Evolutionary conservation across 192 early-diverging fungal species (phyloP), one percentile per base, ranked within the genome.

Genomic region (Phycomyces nitens): DNA sequence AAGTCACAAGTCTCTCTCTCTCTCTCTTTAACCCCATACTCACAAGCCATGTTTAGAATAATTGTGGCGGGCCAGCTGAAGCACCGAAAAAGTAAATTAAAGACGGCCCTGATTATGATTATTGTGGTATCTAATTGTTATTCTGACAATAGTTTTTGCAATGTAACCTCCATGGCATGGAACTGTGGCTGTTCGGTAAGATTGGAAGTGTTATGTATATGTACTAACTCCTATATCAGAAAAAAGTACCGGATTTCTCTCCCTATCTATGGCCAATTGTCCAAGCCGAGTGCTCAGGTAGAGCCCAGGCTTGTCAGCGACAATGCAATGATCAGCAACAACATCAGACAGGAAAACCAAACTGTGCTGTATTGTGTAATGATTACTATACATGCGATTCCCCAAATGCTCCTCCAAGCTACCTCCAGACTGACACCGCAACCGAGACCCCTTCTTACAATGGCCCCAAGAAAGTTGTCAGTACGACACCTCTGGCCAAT

Each of bases 81-180:
- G 61, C 62, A 42, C 15, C 40, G 15, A 64, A 57, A 64, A 70
- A 70, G 68, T 70, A 70, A 53, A 52, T 38, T 10, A 40, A 50
- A 53, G 20, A 41, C 11, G 9, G 29, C 29, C 29, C 29, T 34
- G 29, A 44, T 26, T 47, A 24, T 62, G 27, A 56, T 6, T 20
- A 0, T 34, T 34, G 26, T 61, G 52, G 29, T 34, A 34, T 34
- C 7, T 34, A 34, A 34, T 34, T 34, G 7, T 7, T 34, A 34
- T 34, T 34, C 29, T 34, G 7, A 34, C 29, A 34, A 34, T 7
- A 70, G 68, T 24, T 70, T 70, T 53, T 70, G 68, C n/a, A 70
- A 70, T 70, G 23, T 26, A 41, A 63, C 61, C 12, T 43, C 68
- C 10, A 64, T 70, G 68, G 68, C 61, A 23, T 70, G 68, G 68